A percentile compares a stretch with the other conserved stretches of the same genome.
Conservation (phyloP, 805 yeast genomes). For the Metschnikowia proteae region DNA sequence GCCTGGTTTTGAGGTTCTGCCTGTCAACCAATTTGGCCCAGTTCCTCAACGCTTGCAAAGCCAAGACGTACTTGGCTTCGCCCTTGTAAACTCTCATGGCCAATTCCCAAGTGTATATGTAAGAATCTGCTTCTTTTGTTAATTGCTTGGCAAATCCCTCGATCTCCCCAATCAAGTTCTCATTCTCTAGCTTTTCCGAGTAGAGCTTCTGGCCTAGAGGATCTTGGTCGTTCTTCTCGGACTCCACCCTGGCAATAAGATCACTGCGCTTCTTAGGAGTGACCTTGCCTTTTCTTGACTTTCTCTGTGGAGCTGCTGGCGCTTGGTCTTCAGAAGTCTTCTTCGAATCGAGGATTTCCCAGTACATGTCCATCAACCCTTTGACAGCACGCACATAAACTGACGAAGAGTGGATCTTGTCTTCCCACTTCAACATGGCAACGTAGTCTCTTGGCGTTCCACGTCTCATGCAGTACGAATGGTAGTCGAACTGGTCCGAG, state of each 20-base stretch:
- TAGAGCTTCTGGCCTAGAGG: slow-evolving; percentile 51
- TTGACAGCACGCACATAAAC: slow-evolving; percentile 64
- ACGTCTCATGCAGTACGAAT: slow-evolving; percentile 82
- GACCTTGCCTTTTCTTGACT: slow-evolving; percentile 55
- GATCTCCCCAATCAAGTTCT: slow-evolving; percentile 43
- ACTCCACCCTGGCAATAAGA: slow-evolving; percentile 44
- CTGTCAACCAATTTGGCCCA: slow-evolving; percentile 37
- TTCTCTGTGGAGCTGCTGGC: slow-evolving; percentile 36
- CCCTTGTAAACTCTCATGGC: slow-evolving; percentile 37
- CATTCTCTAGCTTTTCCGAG: slow-evolving; percentile 21
- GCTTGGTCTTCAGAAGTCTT: slow-evolving; percentile 16
- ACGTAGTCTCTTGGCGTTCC: slow-evolving; percentile 87
- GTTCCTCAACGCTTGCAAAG: slow-evolving; percentile 42
- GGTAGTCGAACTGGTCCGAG: slow-evolving; percentile 92
- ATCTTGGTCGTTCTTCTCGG: slow-evolving; percentile 52
- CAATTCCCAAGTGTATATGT: slow-evolving; percentile 40
- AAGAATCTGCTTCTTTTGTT: slow-evolving; percentile 39
- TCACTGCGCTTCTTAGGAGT: slow-evolving; percentile 51
- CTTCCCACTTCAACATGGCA: slow-evolving; percentile 80
- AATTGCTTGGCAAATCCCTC: slow-evolving; percentile 39
- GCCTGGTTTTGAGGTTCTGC: slow-evolving; percentile 14
- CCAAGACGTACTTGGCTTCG: slow-evolving; percentile 45
- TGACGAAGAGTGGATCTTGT: slow-evolving; percentile 63
- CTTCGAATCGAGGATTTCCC: slow-evolving; percentile 36
- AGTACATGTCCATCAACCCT: slow-evolving; percentile 59